These are phyloP conservation scores for Ustilago lituana DNA, from an alignment of 1,284 basidiomycete species.

Conservation along the genomic window DNA sequence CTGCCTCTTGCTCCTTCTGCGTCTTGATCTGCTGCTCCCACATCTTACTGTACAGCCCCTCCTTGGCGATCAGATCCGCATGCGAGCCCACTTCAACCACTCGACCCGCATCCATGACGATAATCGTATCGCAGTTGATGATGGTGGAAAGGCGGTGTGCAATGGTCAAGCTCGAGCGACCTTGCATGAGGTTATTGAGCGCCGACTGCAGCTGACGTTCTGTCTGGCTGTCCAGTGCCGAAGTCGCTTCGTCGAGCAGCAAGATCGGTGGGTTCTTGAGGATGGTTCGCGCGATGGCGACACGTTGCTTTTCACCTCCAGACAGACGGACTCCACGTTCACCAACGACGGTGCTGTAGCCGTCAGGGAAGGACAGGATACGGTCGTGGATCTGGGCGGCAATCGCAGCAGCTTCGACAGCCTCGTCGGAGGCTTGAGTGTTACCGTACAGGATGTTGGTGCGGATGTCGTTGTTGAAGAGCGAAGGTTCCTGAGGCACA, in stretches of 20 bases:
- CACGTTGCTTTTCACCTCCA: constrained; percentile 79
- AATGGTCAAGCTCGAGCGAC: constrained; percentile 65
- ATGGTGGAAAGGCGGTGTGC: constrained; percentile 66
- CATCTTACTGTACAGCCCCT: constrained; percentile 58
- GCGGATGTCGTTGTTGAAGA: constrained; percentile 81
- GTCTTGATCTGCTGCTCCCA: constrained; percentile 67
- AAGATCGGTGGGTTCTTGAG: constrained; percentile 86
- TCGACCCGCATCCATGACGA: constrained; percentile 56
- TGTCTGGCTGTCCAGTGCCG: constrained; percentile 68
- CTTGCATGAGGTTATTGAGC: constrained; percentile 62
- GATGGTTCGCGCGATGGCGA: constrained; percentile 85
- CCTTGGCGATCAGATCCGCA: constrained; percentile 55
- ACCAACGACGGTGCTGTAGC: constrained; percentile 78
- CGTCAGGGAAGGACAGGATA: constrained; percentile 76
- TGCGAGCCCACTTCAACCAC: constrained; percentile 63
- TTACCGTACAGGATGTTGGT: constrained; percentile 64
- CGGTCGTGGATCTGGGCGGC: constrained; percentile 66
- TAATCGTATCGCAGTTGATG: constrained; percentile 64
- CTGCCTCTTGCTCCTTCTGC: constrained; percentile 62
- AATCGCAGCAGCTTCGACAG: constrained; percentile 55
- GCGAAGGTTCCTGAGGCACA: constrained; percentile 69
- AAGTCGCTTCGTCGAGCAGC: constrained; percentile 81
- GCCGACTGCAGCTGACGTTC: constrained; percentile 63
- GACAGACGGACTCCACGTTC: constrained; percentile 81
- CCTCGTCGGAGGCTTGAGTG: constrained; percentile 57